phyloP scores from a whole-genome alignment of 1,139 yeast species.

The Magnusiomyces paraingens region DNA sequence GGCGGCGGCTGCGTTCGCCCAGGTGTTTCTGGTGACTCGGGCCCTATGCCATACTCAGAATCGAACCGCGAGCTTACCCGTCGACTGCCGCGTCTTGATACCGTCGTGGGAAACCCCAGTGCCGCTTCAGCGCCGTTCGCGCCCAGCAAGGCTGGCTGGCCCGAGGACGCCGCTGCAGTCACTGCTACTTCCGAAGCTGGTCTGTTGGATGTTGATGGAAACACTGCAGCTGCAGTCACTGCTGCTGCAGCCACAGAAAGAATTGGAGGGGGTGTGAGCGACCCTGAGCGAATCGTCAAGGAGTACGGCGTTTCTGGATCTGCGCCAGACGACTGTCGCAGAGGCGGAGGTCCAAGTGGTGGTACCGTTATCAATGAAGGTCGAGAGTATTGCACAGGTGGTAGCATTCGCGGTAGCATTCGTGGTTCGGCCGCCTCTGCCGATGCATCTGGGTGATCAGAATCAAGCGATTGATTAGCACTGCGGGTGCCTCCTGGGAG shows the following conservation, averaged over 20 bases:
- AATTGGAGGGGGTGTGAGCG: conserved; percentile 2
- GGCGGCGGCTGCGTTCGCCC: background rate
- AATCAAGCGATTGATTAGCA: no score
- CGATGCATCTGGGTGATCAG: no score
- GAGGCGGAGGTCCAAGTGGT: background rate
- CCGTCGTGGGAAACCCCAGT: background rate
- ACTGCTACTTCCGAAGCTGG: background rate
- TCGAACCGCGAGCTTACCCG: background rate
- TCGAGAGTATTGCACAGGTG: background rate
- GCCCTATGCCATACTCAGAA: background rate
- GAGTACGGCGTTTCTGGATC: background rate
- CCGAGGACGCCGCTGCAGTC: background rate
- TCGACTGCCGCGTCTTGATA: background rate
- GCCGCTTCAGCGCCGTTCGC: no score
- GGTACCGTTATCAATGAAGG: background rate
- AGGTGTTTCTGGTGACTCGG: background rate
- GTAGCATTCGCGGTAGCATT: background rate
- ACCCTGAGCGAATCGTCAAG: background rate
- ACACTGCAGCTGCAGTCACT: no score
- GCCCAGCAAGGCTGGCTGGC: no score
- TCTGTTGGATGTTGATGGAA: background rate
- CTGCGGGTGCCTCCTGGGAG: background rate
- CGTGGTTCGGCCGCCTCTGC: no score
- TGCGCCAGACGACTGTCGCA: background rate
- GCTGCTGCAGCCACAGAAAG: background rate